Conservation (phyloP, 345 rosid species). For the Odontarrhena argentea region DNA sequence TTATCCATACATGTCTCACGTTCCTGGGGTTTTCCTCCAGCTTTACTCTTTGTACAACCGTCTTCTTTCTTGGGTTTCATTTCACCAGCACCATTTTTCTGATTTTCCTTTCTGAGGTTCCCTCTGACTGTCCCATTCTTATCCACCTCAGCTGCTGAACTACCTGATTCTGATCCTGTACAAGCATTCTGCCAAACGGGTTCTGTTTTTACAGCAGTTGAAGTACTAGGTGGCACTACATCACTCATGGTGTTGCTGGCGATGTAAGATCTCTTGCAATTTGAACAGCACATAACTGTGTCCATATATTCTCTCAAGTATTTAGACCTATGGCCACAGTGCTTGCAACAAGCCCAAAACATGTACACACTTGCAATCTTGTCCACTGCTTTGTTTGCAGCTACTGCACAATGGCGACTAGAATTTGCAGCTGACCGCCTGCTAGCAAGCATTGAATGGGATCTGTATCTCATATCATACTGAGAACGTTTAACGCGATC, state of each 20-base stretch:
- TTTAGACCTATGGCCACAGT: constrained; percentile 54
- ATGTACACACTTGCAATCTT: constrained; percentile 45
- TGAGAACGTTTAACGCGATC: constrained; percentile 55
- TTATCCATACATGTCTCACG: constrained; percentile 20
- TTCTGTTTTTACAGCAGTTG: constrained; percentile 41
- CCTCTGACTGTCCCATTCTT: constrained; percentile 21
- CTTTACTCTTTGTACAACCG: constrained; percentile 35
- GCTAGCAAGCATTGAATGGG: constrained; percentile 28
- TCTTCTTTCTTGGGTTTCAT: constrained; percentile 45
- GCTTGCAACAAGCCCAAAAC: constrained; percentile 71
- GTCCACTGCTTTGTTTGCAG: constrained; percentile 34
- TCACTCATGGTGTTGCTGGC: constrained; percentile 51
- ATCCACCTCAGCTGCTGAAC: constrained; percentile 29
- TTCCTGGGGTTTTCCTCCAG: constrained; percentile 23
- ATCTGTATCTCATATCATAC: constrained; percentile 58
- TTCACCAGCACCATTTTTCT: constrained; percentile 31
- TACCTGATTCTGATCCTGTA: constrained; percentile 29
- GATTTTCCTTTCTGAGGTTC: constrained; percentile 22
- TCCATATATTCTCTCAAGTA: constrained; percentile 44
- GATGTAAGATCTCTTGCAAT: constrained; percentile 50
- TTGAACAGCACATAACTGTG: constrained; percentile 54
- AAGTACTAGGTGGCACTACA: constrained; percentile 38
- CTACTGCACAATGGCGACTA: constrained; percentile 37
- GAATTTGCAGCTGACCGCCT: constrained; percentile 47
- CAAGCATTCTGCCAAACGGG: constrained; percentile 41